phyloP scores from a whole-genome alignment of 129 eudicot genomes.

The Lonicera japonica region DNA sequence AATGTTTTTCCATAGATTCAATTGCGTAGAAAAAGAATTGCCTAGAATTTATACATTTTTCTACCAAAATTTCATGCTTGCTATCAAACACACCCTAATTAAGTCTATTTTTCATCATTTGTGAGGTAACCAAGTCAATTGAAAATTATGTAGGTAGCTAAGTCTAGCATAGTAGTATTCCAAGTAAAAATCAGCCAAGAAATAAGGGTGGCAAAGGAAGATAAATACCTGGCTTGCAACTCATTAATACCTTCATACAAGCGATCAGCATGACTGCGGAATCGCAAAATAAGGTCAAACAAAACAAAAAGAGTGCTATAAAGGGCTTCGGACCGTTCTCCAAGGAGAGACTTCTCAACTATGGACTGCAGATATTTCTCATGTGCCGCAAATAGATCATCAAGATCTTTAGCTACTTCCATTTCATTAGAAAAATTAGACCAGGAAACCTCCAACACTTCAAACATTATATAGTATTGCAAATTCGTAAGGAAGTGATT shows the following conservation, averaged over 20 bases:
- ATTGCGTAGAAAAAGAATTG: no score
- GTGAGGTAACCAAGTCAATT: no score
- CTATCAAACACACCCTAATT: no score
- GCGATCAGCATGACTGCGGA: constrained; percentile 85
- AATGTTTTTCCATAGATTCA: no score
- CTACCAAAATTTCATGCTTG: no score
- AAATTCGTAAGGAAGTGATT: constrained; percentile 87
- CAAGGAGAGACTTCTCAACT: constrained; percentile 96
- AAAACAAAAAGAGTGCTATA: constrained; percentile 67
- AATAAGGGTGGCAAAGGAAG: constrained; percentile 9
- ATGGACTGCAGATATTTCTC: constrained; percentile 92
- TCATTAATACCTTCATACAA: constrained; percentile 88
- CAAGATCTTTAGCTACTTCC: constrained; percentile 96
- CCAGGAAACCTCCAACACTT: constrained; percentile 98
- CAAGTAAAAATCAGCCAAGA: neutral
- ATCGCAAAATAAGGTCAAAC: constrained; percentile 85
- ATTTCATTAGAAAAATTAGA: constrained; percentile 79
- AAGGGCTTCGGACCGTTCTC: constrained; percentile 69
- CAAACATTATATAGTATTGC: constrained; percentile 98
- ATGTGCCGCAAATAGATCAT: constrained; percentile 91
- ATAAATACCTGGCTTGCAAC: constrained; percentile 76
- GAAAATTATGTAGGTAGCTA: no score
- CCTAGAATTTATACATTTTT: no score
- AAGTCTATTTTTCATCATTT: no score
- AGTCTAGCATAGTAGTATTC: no score